These are phyloP conservation scores for Isabelozyma heimii DNA, from an alignment of 805 yeast species.

Conservation along the genomic window DNA sequence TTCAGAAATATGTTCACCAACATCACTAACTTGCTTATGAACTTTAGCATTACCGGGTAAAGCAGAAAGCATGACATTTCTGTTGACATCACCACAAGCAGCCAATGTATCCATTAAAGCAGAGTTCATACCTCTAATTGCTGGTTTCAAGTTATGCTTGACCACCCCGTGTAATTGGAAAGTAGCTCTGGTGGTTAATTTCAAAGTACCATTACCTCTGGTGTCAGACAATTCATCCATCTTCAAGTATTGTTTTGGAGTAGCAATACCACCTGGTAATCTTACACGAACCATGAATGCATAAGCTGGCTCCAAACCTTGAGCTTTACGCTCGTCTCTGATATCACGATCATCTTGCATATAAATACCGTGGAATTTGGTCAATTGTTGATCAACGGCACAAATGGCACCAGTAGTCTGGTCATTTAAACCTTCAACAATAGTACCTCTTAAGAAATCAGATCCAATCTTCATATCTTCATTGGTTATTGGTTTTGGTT, in stretches of 20 bases:
- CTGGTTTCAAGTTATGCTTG: slow-evolving; percentile 82
- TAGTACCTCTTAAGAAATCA: slow-evolving; percentile 87
- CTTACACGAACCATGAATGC: slow-evolving; percentile 97
- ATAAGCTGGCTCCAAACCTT: slow-evolving; percentile 93
- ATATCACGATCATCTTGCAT: slow-evolving; percentile 98
- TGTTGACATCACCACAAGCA: slow-evolving; percentile 97
- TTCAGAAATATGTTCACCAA: slow-evolving; percentile 70
- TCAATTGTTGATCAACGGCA: slow-evolving; percentile 88
- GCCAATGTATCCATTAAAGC: slow-evolving; percentile 91
- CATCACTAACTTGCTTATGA: slow-evolving; percentile 67
- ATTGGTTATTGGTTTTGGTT: slow-evolving; percentile 87
- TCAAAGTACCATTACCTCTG: slow-evolving; percentile 90
- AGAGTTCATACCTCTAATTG: slow-evolving; percentile 90
- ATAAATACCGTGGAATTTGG: slow-evolving; percentile 96
- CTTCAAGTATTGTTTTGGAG: slow-evolving; percentile 85
- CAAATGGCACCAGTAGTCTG: slow-evolving; percentile 85
- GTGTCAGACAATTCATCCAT: slow-evolving; percentile 77
- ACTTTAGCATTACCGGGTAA: slow-evolving; percentile 80
- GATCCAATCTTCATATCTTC: slow-evolving; percentile 93
- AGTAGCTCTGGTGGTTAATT: slow-evolving; percentile 94
- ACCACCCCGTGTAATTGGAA: slow-evolving; percentile 95
- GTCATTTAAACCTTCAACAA: slow-evolving; percentile 80
- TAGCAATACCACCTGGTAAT: slow-evolving; percentile 88
- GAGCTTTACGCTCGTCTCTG: slow-evolving; percentile 87
- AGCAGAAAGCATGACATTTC: slow-evolving; percentile 94